Base-by-base conservation (phyloP, 2,329 filamentous ascomycete species). In the Colletotrichum ledebouriae region DNA sequence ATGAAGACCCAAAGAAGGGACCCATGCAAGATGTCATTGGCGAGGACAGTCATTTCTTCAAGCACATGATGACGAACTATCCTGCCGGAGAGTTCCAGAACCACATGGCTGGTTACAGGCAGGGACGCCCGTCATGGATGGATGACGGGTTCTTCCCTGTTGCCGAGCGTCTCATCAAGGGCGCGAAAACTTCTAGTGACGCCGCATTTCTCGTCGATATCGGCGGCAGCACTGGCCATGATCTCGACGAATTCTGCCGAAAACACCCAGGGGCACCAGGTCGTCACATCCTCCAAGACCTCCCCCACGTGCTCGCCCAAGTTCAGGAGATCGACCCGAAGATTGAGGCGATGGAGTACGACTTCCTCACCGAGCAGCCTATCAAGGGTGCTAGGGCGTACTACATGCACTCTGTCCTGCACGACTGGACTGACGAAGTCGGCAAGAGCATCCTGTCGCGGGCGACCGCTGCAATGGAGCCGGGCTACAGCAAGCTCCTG, bases 341-440 rank as follows among this genome's bases (percentile, higher is more conserved):
- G 39, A 64, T 75, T 1, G 74, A 76, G 55, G 71, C 71, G 5
- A 75, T 74, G 72, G 64, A 69, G 4, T 75, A 78, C 41, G 75
- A 79, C 59, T 79, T 64, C 44, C 63, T 46, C 6, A 64, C 61
- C 6, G 55, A 70, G 25, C 64, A 64, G 39, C 59, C 68, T 2
- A 6, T 61, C 2, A 47, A 52, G 58, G 64, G 37, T 25, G 50
- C 52, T n/a, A 64, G 65, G 57, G 72, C 60, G 0, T 73, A 73
- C 55, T 69, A 65, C 29, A 7, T 71, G 20, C 69, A 70, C 13
- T 71, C 66, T 1, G 67, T 72, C 3, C 55, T 68, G 4, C 71
- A 71, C 34, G 70, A 73, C 52, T 70, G 71, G 64, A 72, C 71
- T 0, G 22, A 64, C 12, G 67, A 71, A 12, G 71, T 71, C 44